Base-by-base conservation (phyloP, 306 rosid species). In the Rosa persica region DNA sequence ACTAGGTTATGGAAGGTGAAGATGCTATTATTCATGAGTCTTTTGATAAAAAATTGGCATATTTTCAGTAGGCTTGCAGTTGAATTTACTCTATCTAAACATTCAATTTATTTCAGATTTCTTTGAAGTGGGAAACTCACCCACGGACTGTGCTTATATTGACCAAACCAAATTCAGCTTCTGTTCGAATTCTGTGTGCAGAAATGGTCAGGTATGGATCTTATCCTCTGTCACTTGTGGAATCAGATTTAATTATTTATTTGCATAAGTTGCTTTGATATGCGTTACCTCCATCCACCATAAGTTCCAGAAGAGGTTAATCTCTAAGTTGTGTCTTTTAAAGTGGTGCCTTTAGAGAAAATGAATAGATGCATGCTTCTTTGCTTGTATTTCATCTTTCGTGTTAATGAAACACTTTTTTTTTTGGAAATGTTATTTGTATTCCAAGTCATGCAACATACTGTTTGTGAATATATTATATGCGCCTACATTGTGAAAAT, bases 101-200 rank as follows among this genome's bases (percentile, higher is more conserved):
- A 62, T 70, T 79, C 54, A 58, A 78, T 62, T 81, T 69, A 76
- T 91, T 88, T 74, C 94, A 95, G 99, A 95, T 95, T 73, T 89
- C 96, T 80, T 83, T 95, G 93, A 93, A 85, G 85, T 95, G 99
- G 99, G 96, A 95, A 85, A 91, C 98, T 75, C 39, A 72, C 74
- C 99, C 99, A 66, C 97, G 86, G 89, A 93, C 92, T 11, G 94
- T 93, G 82, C 93, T 95, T 85, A 87, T 95, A 80, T 75, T 95
- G 93, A 89, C 93, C 62, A 93, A 95, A 87, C 98, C 98, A 80
- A 91, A 95, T 83, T 95, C 98, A 30, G 72, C 74, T 80, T 80
- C 97, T 23, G 99, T 93, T 89, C 93, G n/a, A 86, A 79, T 82
- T 84, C 88, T 95, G 12, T 93, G 99, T 84, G 86, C 82, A n/a